These are phyloP conservation scores for Nicotiana noctiflora DNA, from an alignment of 257 asterid genomes.

Conservation along the genomic window DNA sequence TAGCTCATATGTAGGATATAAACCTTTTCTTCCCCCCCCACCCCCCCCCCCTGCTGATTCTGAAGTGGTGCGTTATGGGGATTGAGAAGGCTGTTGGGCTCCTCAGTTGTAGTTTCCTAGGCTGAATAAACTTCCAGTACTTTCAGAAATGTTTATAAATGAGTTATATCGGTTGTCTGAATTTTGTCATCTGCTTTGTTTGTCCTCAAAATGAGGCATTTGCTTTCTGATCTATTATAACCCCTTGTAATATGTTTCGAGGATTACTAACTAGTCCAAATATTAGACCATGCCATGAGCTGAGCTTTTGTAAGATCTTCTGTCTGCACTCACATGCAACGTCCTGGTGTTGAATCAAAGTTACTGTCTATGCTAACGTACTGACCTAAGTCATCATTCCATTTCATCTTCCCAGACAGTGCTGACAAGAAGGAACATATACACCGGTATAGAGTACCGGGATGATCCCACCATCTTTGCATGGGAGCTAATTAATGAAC, in stretches of 20 bases:
- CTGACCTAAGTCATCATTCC: background rate
- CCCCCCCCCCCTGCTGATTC: background rate
- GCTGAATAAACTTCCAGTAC: background rate
- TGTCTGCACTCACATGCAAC: background rate
- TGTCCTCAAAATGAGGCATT: background rate
- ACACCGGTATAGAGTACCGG: constrained; percentile 77
- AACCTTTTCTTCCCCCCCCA: background rate
- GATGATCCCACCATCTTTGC: constrained; percentile 92
- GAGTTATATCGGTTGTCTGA: background rate
- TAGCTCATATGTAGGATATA: background rate
- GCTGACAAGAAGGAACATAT: constrained; percentile 79
- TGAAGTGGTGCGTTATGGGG: background rate
- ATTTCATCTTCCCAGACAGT: constrained; percentile 54
- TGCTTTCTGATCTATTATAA: background rate
- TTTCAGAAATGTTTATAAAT: background rate
- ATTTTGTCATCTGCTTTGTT: background rate
- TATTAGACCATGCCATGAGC: background rate
- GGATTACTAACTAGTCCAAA: background rate
- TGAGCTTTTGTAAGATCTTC: background rate
- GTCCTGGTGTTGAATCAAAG: background rate
- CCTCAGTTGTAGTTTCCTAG: background rate
- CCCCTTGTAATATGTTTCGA: background rate
- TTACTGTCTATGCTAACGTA: background rate
- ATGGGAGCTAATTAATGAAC: constrained; percentile 97
- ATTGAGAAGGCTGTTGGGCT: background rate